These are phyloP conservation scores for Aspergillus melleus DNA, from an alignment of 2,329 filamentous ascomycete genomes.

Conservation along the genomic window DNA sequence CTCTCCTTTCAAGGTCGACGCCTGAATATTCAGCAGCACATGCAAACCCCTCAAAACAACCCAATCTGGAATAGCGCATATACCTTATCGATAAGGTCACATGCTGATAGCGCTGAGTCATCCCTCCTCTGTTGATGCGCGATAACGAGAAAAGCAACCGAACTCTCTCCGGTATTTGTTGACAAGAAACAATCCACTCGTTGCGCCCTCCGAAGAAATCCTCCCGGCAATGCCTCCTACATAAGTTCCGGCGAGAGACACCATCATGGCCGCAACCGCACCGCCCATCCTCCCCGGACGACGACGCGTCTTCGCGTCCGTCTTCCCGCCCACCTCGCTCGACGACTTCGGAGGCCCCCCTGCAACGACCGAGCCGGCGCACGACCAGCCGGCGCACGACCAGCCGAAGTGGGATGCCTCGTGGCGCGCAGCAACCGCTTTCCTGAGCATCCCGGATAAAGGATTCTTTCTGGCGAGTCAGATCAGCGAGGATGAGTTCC, in stretches of 20 bases:
- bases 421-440: slow-evolving; percentile 43
- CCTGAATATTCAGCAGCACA: not conserved
- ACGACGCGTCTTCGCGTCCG: slow-evolving; percentile 45
- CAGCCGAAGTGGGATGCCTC: slow-evolving; percentile 40
- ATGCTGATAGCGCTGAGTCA: not conserved
- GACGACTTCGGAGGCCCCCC: slow-evolving; percentile 32
- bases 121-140: not conserved
- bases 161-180: not conserved
- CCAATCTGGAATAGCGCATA: not conserved
- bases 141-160: not conserved
- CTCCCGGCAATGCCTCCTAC: not conserved
- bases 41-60: not conserved
- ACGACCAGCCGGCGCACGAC: slow-evolving; percentile 34
- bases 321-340: slow-evolving; percentile 43
- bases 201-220: not conserved
- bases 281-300: slow-evolving; percentile 28
- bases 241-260: slow-evolving; percentile 5
- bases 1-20: too few species aligned
- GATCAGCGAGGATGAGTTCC: slow-evolving; percentile 27
- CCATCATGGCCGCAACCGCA: slow-evolving; percentile 26
- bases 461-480: slow-evolving; percentile 28
- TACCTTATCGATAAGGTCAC: not conserved
- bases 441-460: slow-evolving; percentile 39
- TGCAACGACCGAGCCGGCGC: slow-evolving; percentile 15
- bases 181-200: not conserved